Conservation (phyloP, 768 basidiomycete species). For the Naganishia onofrii region DNA sequence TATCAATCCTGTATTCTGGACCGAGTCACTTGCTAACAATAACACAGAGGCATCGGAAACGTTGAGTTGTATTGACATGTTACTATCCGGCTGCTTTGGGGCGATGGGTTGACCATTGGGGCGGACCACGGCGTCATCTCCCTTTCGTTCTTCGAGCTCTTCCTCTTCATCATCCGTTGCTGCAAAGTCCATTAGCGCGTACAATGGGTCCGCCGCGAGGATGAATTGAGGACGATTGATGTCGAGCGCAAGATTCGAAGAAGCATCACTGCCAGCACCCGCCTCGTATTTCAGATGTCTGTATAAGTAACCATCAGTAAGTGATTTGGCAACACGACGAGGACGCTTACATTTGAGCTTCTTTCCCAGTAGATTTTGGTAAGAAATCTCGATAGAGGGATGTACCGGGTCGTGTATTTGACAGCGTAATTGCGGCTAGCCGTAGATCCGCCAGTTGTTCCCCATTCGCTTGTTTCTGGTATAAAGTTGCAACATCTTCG, state of each 20-base stretch:
- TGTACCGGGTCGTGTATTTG: constrained; percentile 74
- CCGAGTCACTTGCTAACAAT: constrained; percentile 78
- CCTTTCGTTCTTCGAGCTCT: background rate
- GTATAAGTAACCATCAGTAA: background rate
- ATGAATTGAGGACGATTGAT: constrained; percentile 90
- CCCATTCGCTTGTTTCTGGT: constrained; percentile 77
- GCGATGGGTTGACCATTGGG: background rate
- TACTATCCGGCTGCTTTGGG: background rate
- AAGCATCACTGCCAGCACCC: constrained; percentile 61
- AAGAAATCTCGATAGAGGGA: constrained; percentile 92
- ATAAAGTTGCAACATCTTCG: constrained; percentile 70
- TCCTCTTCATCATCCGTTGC: constrained; percentile 48
- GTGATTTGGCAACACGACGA: background rate
- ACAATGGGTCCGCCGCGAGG: constrained; percentile 85
- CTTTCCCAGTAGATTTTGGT: constrained; percentile 81
- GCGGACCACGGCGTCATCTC: background rate
- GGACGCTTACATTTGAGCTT: constrained; percentile 64
- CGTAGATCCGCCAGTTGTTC: constrained; percentile 83
- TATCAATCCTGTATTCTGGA: constrained; percentile 78
- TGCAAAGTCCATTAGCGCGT: constrained; percentile 83
- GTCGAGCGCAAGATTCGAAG: constrained; percentile 75
- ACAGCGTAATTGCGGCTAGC: constrained; percentile 86
- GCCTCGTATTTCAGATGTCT: constrained; percentile 68
- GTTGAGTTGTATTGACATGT: constrained; percentile 19
- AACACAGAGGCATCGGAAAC: constrained; percentile 83